A percentile compares a stretch with the other conserved stretches of the same genome.
Evolutionary conservation across 768 basidiomycete species (phyloP).

Genomic region (Amanita subjunquillea): DNA sequence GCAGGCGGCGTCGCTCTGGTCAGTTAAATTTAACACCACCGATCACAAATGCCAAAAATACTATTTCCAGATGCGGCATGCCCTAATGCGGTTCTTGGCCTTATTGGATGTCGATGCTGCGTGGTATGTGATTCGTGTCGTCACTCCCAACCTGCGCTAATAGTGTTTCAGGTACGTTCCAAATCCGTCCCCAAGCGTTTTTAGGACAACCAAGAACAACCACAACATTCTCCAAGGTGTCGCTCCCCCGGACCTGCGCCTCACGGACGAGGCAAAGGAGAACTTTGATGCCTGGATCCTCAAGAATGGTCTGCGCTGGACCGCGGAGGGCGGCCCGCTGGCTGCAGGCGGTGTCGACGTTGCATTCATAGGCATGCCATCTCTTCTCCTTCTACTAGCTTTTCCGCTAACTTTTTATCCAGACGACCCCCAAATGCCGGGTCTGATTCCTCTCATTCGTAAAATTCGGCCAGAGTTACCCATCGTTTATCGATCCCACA

Average conservation of each 20-base stretch:
- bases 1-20: constrained; percentile 89
- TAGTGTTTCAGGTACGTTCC: constrained; percentile 60
- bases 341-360: constrained; percentile 78
- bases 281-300: constrained; percentile 82
- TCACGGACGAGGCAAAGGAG: constrained; percentile 70
- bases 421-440: constrained; percentile 92
- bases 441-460: constrained; percentile 87
- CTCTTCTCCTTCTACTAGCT: neutral
- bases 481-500: constrained; percentile 91
- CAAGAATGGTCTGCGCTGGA: constrained; percentile 86
- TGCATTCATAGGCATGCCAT: constrained; percentile 67
- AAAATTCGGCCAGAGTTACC: constrained; percentile 77
- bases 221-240: constrained; percentile 95
- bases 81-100: constrained; percentile 77
- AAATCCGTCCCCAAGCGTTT: constrained; percentile 81
- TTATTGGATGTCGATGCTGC: constrained; percentile 72
- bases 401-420: neutral
- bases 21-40: constrained; percentile 21
- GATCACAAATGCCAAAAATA: constrained; percentile 12
- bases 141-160: neutral
- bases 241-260: constrained; percentile 63
- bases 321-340: constrained; percentile 73
- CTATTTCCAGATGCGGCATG: constrained; percentile 75
- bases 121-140: constrained; percentile 47
- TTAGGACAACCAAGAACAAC: constrained; percentile 92